Evolutionary conservation across 2,329 filamentous ascomycete species (phyloP), one percentile per base, ranked within the genome.

Genomic region (Aspergillus quadrilineatus): DNA sequence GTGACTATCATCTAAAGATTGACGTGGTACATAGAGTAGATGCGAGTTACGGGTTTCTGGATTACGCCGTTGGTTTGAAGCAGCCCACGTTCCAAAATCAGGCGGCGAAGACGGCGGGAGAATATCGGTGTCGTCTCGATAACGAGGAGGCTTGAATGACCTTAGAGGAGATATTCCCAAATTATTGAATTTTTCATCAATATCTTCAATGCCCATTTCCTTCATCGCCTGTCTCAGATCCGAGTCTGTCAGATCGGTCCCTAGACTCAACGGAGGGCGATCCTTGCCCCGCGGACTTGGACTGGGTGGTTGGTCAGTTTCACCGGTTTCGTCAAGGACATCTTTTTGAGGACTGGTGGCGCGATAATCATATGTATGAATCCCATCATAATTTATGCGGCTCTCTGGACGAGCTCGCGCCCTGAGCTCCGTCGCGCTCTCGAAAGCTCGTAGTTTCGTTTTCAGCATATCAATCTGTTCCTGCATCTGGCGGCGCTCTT

Each of bases 401-500:
- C 66, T 68, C 32, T 70, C 60, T 5, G 67, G 55, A 36, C 65
- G 65, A 34, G 60, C 53, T 39, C 60, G 56, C 8, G 60, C 46
- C 39, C 62, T 60, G 6, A 62, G 50, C 15, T 64, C 63, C 12
- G 65, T 63, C 22, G 64, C 62, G 10, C 62, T 64, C 51, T 70
- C 74, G 3, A 67, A 55, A 17, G 66, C 65, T 22, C 66, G 61
- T 39, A 74, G 55, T 44, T 69, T 68, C 12, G 65, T 60, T 58
- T 67, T 70, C n/a, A 77, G 56, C 6, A 68, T 63, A 28, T 75
- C 69, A 26, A 77, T 75, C 22, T 74, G 70, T 43, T 67, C 68
- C 55, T 70, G 69, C 72, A 76, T 69, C n/a, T 66, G 65, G 46
- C 64, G 65, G 32, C 71, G 73, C 58, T 77, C 75, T 32, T 74